Base-by-base conservation (phyloP, 2,329 filamentous ascomycete species). In the Shiraia bambusicola region DNA sequence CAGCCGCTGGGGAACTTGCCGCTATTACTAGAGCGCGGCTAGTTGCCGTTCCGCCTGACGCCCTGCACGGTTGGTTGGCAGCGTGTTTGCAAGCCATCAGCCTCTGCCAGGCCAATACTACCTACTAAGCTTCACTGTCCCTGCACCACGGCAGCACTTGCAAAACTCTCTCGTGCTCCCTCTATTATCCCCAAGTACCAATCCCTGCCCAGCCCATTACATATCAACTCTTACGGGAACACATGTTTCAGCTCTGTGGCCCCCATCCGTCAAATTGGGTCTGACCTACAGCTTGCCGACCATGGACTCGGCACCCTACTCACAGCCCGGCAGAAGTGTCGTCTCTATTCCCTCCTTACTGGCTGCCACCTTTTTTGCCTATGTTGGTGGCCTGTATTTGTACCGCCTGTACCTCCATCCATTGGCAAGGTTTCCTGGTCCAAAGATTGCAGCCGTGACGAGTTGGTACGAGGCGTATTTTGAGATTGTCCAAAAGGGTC, bases 381-480 rank as follows among this genome's bases (percentile, higher is more conserved):
- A 63, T 31, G 17, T 51, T 7, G 1, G 51, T 17, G 54, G 46
- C 12, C 48, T 63, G 33, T 38, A 38, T 35, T 4, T 73, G 39
- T 71, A 74, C 50, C 64, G 65, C 40, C 58, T 72, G 14, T 72
- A 65, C 53, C 63, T 75, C 31, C 72, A 75, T 33, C 73, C 74
- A 1, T 61, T 76, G 2, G 58, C 67, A 30, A 67, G 66, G 30
- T 74, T 70, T 47, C 74, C 74, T 2, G 75, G 74, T 2, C 73
- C 74, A 1, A 55, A 37, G 22, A 37, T 59, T 11, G 65, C 63
- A 9, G 63, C 63, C 7, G 46, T 59, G 10, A 60, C 62, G 14
- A 57, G 48, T 15, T 65, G 56, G 58, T 67, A 67, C 36, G 63
- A 67, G 37, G 65, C 60, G 19, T 67, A 67, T 47, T 67, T 53